Evolutionary conservation across 345 rosid genomes (phyloP).

Genomic region (Eucalyptus albens): DNA sequence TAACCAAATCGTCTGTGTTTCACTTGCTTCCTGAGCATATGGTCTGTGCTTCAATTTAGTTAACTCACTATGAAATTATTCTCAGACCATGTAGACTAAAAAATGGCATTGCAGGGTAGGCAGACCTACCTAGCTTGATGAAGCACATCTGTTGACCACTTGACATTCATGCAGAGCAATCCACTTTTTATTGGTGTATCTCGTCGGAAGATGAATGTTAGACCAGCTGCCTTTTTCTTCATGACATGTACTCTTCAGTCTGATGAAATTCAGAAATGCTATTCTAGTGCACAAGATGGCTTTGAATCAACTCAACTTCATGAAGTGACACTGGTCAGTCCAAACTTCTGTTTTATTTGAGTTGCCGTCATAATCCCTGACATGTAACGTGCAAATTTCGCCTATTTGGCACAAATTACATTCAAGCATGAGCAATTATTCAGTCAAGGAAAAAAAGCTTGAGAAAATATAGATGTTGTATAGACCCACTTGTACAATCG

Average conservation of each 20-base stretch:
- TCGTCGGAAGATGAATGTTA: slow-evolving; percentile 56
- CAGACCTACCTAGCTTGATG: not conserved
- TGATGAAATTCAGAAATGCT: slow-evolving; percentile 52
- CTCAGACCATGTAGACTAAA: not conserved
- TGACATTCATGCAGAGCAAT: slow-evolving; percentile 28
- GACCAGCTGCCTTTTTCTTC: slow-evolving; percentile 84
- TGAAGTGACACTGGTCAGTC: slow-evolving; percentile 61
- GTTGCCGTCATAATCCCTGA: not conserved
- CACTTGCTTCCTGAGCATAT: not conserved
- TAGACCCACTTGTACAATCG: not conserved
- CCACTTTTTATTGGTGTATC: slow-evolving; percentile 74
- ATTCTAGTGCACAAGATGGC: slow-evolving; percentile 71
- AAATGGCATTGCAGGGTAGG: not conserved
- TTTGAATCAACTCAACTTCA: slow-evolving; percentile 78
- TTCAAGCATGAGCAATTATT: not conserved
- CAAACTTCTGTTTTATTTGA: not conserved
- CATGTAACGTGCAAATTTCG: not conserved
- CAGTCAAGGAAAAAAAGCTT: not conserved
- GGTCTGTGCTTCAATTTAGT: not conserved
- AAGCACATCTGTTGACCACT: not conserved
- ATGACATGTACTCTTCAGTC: slow-evolving; percentile 59
- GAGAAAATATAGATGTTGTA: not conserved
- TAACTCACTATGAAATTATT: not conserved
- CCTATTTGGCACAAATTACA: not conserved
- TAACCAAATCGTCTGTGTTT: not conserved